Percentiles rank a stretch among this genome's conserved stretches.
These are phyloP conservation scores for Scleroderma citrinum DNA, from an alignment of 768 basidiomycete species.

Conservation along the genomic window DNA sequence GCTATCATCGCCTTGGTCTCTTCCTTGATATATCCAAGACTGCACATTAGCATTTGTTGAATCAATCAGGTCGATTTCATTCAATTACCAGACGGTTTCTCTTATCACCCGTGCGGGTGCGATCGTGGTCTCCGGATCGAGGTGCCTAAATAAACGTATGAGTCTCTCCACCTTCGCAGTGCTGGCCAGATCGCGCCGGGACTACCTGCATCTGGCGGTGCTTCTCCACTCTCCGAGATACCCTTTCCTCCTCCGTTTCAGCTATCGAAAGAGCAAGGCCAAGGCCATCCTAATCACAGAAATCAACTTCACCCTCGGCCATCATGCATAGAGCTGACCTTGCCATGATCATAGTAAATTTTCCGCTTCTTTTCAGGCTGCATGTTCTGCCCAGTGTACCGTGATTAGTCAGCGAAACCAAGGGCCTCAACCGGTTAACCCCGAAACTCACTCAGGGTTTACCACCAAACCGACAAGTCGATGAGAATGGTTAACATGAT, in stretches of 20 bases:
- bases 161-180: constrained; percentile 8
- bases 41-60: background rate
- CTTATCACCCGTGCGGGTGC: constrained; percentile 19
- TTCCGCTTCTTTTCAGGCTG: constrained; percentile 18
- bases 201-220: constrained; percentile 36
- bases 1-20: constrained; percentile 36
- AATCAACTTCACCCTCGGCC: background rate
- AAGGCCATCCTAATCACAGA: constrained; percentile 38
- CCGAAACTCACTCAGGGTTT: background rate
- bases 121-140: constrained; percentile 21
- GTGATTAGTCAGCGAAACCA: background rate
- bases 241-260: constrained; percentile 40
- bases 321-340: constrained; percentile 18
- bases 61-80: constrained; percentile 5
- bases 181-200: constrained; percentile 8
- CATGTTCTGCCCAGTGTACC: too few relatives aligned
- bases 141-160: constrained; percentile 22
- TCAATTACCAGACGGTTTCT: constrained; percentile 36
- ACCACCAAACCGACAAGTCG: background rate
- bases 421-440: background rate
- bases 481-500: too few relatives aligned
- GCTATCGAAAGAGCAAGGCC: constrained; percentile 44
- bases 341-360: constrained; percentile 29
- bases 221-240: constrained; percentile 34
- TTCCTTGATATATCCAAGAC: constrained; percentile 26